Base-by-base conservation (phyloP, 306 rosid species). In the Glycine latifolia region DNA sequence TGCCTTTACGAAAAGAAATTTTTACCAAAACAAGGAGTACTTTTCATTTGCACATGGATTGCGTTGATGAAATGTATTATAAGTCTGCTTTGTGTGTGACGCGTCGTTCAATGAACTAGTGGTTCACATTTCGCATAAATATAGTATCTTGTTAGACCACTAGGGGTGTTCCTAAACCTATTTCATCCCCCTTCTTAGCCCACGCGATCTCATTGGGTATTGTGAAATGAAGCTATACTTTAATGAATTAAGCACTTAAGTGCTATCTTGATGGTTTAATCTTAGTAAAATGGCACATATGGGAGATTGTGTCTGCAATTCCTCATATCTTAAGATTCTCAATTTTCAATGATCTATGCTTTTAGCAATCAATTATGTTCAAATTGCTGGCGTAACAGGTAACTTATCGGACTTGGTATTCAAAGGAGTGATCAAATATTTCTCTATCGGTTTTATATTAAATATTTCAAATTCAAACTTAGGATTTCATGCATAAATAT, bases 211-310 rank as follows among this genome's bases (percentile, higher is more conserved):
- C 80, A 56, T 77, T 3, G 81, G 81, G 41, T 73, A 71, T 68
- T 56, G 72, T 35, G 61, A 9, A 48, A 8, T 61, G 16, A 53
- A 68, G 74, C 69, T 44, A 62, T 60, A 69, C 13, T 81, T 75
- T 81, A 81, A 55, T 78, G 75, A 56, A 71, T 16, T 10, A 56
- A 69, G 84, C 79, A 81, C 52, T 78, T 39, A 39, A 81, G 74
- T 79, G 79, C 66, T 46, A 77, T 67, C 73, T 88, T 87, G 83
- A 84, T 88, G 85, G 83, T 87, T 72, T 80, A 85, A 63, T 80
- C 82, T 79, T 70, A 75, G 78, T 50, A 72, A 94, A 92, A 90
- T 89, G 93, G 89, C 67, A 71, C 91, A 71, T 86, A 91, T 89
- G 87, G 95, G 87, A 87, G 90, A 82, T 84, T 26, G 89, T 88